Evolutionary conservation across 228 moss, liverwort and hornwort species (phyloP).

Genomic region (Sphagnum magellanicum): DNA sequence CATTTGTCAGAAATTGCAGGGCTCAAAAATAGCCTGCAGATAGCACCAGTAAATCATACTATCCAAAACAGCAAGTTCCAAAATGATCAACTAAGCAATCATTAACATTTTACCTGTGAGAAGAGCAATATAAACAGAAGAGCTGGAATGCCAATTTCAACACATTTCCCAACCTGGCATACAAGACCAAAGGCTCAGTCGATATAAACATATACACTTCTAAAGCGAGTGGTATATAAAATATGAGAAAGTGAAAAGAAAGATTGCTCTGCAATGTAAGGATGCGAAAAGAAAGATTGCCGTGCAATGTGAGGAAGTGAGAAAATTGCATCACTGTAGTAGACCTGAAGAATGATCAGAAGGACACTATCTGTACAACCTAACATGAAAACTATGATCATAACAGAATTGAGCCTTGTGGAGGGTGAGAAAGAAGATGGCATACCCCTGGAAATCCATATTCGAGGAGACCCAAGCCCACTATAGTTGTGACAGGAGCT

Average conservation of each 20-base stretch:
- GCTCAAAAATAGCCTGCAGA: no score
- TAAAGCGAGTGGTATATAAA: not conserved
- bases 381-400: no score
- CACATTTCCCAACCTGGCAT: constrained; percentile 20
- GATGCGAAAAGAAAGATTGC: not conserved
- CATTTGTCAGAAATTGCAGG: no score
- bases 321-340: no score
- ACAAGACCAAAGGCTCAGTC: not conserved
- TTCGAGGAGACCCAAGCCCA: constrained; percentile 44
- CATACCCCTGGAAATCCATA: constrained; percentile 48
- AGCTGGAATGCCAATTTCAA: constrained; percentile 22
- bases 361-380: no score
- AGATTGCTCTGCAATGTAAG: not conserved
- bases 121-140: constrained; percentile 17
- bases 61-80: no score
- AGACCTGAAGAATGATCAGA: no score
- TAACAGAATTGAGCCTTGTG: no score
- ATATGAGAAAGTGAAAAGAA: not conserved
- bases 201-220: not conserved
- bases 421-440: not conserved
- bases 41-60: no score
- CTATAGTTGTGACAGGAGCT: constrained; percentile 38
- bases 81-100: no score
- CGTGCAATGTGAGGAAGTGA: no score
- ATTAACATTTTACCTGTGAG: constrained; percentile 12